These are phyloP conservation scores for Ananas comosus DNA, from an alignment of 176 grass and related monocot genomes.

Conservation along the genomic window DNA sequence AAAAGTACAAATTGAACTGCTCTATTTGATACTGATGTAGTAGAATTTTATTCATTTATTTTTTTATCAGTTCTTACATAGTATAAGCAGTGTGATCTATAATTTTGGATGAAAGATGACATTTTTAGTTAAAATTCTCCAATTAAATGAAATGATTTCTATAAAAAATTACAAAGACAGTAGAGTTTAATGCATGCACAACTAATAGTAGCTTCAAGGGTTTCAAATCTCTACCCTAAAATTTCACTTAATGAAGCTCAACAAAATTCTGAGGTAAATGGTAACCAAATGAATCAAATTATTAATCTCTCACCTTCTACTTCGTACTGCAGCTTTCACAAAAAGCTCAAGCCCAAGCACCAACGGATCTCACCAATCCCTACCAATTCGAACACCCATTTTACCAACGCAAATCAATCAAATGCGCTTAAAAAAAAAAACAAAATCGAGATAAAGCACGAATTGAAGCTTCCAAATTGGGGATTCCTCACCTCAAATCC, in stretches of 20 bases:
- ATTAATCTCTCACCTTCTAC: neutral
- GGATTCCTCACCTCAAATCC: neutral
- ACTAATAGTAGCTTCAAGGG: neutral
- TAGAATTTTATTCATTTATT: too few species aligned
- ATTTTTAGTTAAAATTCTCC: neutral
- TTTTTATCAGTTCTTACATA: too few species aligned
- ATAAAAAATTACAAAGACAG: neutral
- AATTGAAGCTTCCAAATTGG: neutral
- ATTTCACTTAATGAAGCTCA: neutral
- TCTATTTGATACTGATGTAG: too few species aligned
- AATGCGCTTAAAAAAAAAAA: too few species aligned
- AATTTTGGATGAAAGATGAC: neutral
- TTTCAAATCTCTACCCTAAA: neutral
- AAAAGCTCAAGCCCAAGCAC: neutral
- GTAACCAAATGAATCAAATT: neutral
- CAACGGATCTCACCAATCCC: neutral
- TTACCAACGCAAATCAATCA: too few species aligned
- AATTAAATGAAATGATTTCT: neutral
- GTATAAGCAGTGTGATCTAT: too few species aligned
- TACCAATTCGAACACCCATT: too few species aligned
- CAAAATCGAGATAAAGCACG: too few species aligned
- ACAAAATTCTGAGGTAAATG: neutral
- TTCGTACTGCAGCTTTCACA: neutral
- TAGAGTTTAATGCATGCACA: constrained; percentile 1
- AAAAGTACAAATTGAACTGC: too few species aligned